Percentiles rank a stretch among this genome's conserved stretches.
These are phyloP conservation scores for Loxodes magnus DNA, from an alignment of 73 alveolate species.

Conservation along the genomic window DNA sequence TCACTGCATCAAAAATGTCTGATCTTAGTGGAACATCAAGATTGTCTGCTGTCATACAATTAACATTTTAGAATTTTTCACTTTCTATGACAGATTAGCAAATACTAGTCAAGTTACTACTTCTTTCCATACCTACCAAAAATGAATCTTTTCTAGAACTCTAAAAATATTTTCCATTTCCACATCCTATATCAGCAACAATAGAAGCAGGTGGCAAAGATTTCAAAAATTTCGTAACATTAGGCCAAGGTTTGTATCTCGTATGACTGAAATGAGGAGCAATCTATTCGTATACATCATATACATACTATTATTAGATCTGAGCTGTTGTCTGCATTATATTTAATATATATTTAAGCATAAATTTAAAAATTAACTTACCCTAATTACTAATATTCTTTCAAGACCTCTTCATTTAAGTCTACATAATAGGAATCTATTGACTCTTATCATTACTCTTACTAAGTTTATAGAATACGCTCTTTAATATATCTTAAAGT, in stretches of 20 bases:
- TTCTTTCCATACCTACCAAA: conserved; percentile 89
- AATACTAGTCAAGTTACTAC: conserved; percentile 74
- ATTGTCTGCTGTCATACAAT: conserved; percentile 80
- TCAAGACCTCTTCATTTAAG: too few relatives aligned
- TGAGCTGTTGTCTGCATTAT: too few relatives aligned
- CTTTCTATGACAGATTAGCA: conserved; percentile 43
- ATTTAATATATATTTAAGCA: too few relatives aligned
- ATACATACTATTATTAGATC: conserved; percentile 92
- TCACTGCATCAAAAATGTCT: conserved; percentile 77
- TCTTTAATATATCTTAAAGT: too few relatives aligned
- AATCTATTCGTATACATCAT: conserved; percentile 94
- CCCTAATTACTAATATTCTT: too few relatives aligned
- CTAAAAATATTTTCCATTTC: conserved; percentile 95
- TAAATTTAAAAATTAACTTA: too few relatives aligned
- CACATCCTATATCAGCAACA: conserved; percentile 96
- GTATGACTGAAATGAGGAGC: conserved; percentile 97
- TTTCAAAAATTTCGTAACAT: conserved; percentile 73
- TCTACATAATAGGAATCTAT: too few relatives aligned
- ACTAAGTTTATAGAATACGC: too few relatives aligned
- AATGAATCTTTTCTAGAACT: conserved; percentile 45
- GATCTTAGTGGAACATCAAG: conserved; percentile 73
- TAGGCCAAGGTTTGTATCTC: conserved; percentile 99
- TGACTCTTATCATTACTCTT: too few relatives aligned
- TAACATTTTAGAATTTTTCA: conserved; percentile 45
- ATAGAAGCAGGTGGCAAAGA: conserved; percentile 81